phyloP scores from a whole-genome alignment of 441 rosid species.

The Metrosideros polymorpha region DNA sequence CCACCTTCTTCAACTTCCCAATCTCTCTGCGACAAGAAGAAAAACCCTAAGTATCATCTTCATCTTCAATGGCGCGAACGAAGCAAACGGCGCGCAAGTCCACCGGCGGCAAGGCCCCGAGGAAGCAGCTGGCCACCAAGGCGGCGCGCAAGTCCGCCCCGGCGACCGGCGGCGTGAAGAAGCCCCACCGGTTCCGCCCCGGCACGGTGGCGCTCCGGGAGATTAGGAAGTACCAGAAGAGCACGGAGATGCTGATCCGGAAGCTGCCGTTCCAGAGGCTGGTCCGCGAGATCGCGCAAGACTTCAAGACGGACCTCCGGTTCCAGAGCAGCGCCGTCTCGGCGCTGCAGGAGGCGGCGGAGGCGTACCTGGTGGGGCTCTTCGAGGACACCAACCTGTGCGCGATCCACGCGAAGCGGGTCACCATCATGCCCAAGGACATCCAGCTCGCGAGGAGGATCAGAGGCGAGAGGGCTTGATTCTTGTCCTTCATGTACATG shows the following conservation, averaged over 20 bases:
- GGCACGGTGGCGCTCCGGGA: slow-evolving; percentile 14
- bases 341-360: slow-evolving; percentile 12
- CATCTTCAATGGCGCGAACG: slow-evolving; percentile 3
- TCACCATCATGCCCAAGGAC: slow-evolving; percentile 13
- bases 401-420: slow-evolving; percentile 9
- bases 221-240: slow-evolving; percentile 16
- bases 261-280: slow-evolving; percentile 18
- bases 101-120: slow-evolving; percentile 15
- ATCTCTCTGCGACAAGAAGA: not conserved
- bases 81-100: slow-evolving; percentile 16
- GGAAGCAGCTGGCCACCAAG: slow-evolving; percentile 18
- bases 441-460: slow-evolving; percentile 12
- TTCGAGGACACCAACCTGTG: slow-evolving; percentile 13
- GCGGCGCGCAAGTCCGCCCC: slow-evolving; percentile 17
- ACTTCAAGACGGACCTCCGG: slow-evolving; percentile 14
- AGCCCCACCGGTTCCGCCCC: slow-evolving; percentile 14
- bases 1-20: not conserved
- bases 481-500: not conserved
- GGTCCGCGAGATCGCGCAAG: slow-evolving; percentile 14
- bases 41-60: not conserved
- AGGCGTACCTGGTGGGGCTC: slow-evolving; percentile 11
- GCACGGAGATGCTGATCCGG: slow-evolving; percentile 14
- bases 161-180: slow-evolving; percentile 16
- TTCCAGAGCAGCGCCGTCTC: slow-evolving; percentile 12
- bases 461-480: slow-evolving; percentile 13